Conservation (phyloP, 306 rosid species). For the Trifolium fragiferum region DNA sequence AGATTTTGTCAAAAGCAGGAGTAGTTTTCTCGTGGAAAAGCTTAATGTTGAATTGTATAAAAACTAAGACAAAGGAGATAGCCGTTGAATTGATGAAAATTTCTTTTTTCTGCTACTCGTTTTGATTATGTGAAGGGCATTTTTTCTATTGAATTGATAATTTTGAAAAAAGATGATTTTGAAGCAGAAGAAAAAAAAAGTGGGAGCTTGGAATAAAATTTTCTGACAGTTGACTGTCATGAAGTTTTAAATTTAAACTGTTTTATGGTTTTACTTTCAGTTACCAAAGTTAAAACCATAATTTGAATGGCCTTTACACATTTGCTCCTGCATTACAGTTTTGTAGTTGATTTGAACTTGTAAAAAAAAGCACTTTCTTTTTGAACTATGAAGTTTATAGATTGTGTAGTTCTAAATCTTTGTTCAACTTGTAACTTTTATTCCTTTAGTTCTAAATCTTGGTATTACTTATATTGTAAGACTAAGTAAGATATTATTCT, state of each 20-base stretch:
- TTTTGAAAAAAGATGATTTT: background rate
- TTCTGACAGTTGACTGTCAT: slow-evolving; percentile 19
- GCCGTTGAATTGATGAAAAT: slow-evolving; percentile 41
- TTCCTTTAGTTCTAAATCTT: no score
- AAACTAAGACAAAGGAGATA: slow-evolving; percentile 41
- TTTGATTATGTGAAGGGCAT: background rate
- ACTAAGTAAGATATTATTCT: no score
- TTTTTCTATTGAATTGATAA: slow-evolving; percentile 38
- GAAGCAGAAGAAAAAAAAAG: no score
- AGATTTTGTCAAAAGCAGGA: slow-evolving; percentile 49
- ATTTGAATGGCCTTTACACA: background rate
- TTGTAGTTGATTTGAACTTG: background rate
- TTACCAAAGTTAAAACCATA: slow-evolving; percentile 7
- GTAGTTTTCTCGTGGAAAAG: slow-evolving; percentile 19
- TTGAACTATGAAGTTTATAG: background rate
- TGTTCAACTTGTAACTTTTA: no score
- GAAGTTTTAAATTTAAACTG: slow-evolving; percentile 15
- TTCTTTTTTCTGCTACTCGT: slow-evolving; percentile 24
- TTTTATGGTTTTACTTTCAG: background rate
- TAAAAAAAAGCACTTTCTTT: background rate
- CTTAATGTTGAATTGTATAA: slow-evolving; percentile 47
- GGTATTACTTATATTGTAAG: no score
- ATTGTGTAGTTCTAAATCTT: no score
- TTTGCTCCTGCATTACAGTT: background rate
- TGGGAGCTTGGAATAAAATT: no score